Base-by-base conservation (phyloP, 1,284 basidiomycete genomes). In the Cutaneotrichosporon sp. region DNA sequence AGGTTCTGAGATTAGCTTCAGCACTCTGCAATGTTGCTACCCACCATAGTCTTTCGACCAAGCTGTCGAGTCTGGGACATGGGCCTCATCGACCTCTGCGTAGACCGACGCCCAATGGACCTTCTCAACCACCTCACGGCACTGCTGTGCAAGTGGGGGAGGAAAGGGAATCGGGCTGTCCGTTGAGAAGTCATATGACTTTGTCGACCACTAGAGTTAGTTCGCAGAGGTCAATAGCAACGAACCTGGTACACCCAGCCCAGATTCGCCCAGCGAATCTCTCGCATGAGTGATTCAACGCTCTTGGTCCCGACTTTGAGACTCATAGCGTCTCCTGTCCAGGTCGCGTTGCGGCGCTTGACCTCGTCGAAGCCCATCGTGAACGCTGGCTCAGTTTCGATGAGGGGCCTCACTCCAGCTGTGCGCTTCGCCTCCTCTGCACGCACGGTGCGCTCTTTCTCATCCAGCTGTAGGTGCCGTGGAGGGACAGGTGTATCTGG, bases 241-340 rank as follows among this genome's bases (percentile, higher is more conserved):
- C 74, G 44, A 41, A 77, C 76, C 56, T 77, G 71, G 70, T 96
- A 96, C 49, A 82, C 87, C 83, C 87, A 88, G 5, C 91, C 91
- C 39, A 96, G 86, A 64, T 93, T 96, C 1, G 89, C 87, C 91
- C 91, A 96, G 33, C 91, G 80, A 32, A 96, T 70, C 11, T 81
- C 71, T 67, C 81, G 86, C n/a, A 90, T 61, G 5, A 92, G 79
- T 39, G 79, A 74, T 7, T 78, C 80, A 0, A 81, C 86, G 3
- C 84, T 79, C 17, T 80, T 80, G 55, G 88, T 85, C 48, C 83
- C 77, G 42, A 90, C 38, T 45, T 67, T 54, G 10, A 60, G 47
- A 14, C 46, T 50, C 35, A 49, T 45, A n/a, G 58, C 43, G 52
- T 71, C 70, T 3, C 63, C 66, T 20, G 52, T 60, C 63, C 64